Evolutionary conservation across 2,329 filamentous ascomycete genomes (phyloP).

Genomic region (Penicillium sp.): DNA sequence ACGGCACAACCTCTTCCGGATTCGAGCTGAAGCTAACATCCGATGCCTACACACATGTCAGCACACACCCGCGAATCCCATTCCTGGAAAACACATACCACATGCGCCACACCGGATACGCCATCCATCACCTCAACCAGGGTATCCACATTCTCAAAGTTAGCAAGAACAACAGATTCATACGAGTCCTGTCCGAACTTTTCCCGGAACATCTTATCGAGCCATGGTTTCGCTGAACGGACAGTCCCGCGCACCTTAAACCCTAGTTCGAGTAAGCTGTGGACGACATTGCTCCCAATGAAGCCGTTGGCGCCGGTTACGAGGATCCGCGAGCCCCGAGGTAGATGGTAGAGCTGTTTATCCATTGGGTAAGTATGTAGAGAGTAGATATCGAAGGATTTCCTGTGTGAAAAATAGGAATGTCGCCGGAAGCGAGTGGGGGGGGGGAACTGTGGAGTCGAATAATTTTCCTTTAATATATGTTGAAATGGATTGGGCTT

Average conservation of each 20-base stretch:
- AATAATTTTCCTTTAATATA: background rate
- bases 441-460: background rate
- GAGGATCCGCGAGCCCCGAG: constrained; percentile 31
- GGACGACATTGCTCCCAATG: constrained; percentile 42
- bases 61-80: background rate
- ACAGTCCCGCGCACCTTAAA: constrained; percentile 47
- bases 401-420: background rate
- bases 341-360: constrained; percentile 6
- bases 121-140: constrained; percentile 24
- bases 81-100: background rate
- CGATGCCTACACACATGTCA: constrained; percentile 4
- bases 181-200: constrained; percentile 23
- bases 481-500: background rate
- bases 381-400: too few relatives aligned
- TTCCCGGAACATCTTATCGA: constrained; percentile 27
- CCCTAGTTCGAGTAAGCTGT: constrained; percentile 41
- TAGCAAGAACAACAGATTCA: constrained; percentile 22
- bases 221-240: constrained; percentile 36
- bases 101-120: constrained; percentile 8
- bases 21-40: constrained; percentile 14
- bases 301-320: constrained; percentile 49
- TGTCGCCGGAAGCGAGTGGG: background rate
- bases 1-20: constrained; percentile 7
- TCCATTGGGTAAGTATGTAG: background rate
- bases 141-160: background rate